These are phyloP conservation scores for Aspergillus egyptiacus DNA, from an alignment of 495 filamentous ascomycete species.

Conservation along the genomic window DNA sequence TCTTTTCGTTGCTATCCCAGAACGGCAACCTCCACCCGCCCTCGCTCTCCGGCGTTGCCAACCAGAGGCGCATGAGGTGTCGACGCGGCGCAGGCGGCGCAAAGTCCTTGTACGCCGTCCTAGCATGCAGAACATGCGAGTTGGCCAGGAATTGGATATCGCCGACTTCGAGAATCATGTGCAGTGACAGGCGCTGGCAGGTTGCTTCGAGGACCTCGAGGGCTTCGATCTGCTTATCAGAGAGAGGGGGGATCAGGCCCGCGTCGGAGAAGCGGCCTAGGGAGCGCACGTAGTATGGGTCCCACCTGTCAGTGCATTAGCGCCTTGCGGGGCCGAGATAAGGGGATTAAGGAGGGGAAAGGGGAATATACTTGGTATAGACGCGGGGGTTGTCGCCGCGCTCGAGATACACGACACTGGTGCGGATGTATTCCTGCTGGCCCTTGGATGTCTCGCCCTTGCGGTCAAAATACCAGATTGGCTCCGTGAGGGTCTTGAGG, in stretches of 20 bases:
- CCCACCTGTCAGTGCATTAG: slow-evolving; percentile 60
- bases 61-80: slow-evolving; percentile 82
- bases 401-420: slow-evolving; percentile 70
- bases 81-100: slow-evolving; percentile 56
- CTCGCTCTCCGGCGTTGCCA: slow-evolving; percentile 72
- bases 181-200: slow-evolving; percentile 57
- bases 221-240: slow-evolving; percentile 56
- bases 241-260: slow-evolving; percentile 63
- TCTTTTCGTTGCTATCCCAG: slow-evolving; percentile 73
- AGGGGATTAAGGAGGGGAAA: neutral
- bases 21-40: slow-evolving; percentile 84
- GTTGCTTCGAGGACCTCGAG: slow-evolving; percentile 60
- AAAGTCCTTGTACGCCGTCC: slow-evolving; percentile 63
- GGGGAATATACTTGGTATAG: slow-evolving; percentile 44
- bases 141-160: slow-evolving; percentile 76
- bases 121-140: slow-evolving; percentile 61
- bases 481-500: slow-evolving; percentile 62
- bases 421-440: slow-evolving; percentile 69
- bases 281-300: slow-evolving; percentile 71
- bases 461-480: slow-evolving; percentile 91
- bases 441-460: slow-evolving; percentile 77
- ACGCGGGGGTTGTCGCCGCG: slow-evolving; percentile 44
- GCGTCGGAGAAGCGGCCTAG: slow-evolving; percentile 58
- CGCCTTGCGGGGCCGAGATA: neutral
- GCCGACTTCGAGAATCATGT: slow-evolving; percentile 73